Base-by-base conservation (phyloP, 202 grass and related monocot species). In the Panicum hallii region DNA sequence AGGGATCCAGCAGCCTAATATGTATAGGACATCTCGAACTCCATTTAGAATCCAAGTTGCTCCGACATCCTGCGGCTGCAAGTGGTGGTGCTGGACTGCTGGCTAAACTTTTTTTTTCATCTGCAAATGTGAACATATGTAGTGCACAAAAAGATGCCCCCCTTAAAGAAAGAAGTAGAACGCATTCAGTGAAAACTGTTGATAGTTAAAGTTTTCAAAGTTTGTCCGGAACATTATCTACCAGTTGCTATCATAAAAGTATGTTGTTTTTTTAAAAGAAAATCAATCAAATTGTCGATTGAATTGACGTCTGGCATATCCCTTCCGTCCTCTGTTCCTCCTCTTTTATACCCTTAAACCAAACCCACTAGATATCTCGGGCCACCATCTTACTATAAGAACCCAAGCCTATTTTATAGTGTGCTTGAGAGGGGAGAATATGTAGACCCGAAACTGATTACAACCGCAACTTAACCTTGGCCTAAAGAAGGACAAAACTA, bases 41-140 rank as follows among this genome's bases (percentile, higher is more conserved):
- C 77, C 34, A 23, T 41, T 53, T 19, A 40, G 30, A 64, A 52
- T 26, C 63, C 61, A 67, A 53, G 17, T 53, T 67, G 77, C 77
- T 40, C 5, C 17, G 16, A 38, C 30, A 75, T n/a, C 49, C 19
- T 79, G 60, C 60, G 60, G 60, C 60, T 23, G 46, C 45, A n/a
- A 53, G 77, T 65, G 47, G 28, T 50, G 47, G 41, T 34, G 26
- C 26, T 26, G 26, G 26, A 26, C 26, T 26, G 41, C 23, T 36
- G 44, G 45, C 43, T 11, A 63, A 78, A 48, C 43, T 44, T 65
- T 20, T 43, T 16, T 50, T 16, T 50, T 79, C 23, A 50, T 48
- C 0, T 46, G 5, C 19, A 64, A 16, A 15, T 63, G 26, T 78
- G 4, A 11, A 48, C 41, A 63, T 61, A 19, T 48, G 22, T 36